A percentile compares a stretch with the other conserved stretches of the same genome.
Conservation (phyloP, 2,329 filamentous ascomycete species). For the Verticillium klebahnii region DNA sequence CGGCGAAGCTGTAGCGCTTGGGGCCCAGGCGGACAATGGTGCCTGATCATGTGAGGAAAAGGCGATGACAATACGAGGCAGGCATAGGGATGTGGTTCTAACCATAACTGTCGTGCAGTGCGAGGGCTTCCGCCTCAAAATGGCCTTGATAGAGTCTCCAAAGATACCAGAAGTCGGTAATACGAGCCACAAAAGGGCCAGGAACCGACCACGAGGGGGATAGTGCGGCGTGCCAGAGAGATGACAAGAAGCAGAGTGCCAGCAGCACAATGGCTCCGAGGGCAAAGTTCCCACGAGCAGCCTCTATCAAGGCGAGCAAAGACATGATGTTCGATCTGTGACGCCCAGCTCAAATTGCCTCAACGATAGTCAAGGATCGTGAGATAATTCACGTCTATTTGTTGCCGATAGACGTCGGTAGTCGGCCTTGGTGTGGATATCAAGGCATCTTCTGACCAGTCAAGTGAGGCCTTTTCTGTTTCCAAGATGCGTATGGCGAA, state of each 20-base stretch:
- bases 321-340: neutral
- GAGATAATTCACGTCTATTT: neutral
- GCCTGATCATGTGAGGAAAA: slow-evolving; percentile 12
- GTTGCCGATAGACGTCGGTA: neutral
- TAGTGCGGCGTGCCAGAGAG: neutral
- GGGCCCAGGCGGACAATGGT: slow-evolving; percentile 40
- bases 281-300: neutral
- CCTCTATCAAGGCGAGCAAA: neutral
- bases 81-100: neutral
- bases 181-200: slow-evolving; percentile 21
- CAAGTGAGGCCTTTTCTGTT: neutral
- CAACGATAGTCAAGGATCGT: neutral
- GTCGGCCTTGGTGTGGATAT: neutral
- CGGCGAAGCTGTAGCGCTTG: slow-evolving; percentile 39
- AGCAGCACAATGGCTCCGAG: neutral
- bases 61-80: no score
- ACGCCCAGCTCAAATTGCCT: neutral
- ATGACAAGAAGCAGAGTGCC: neutral
- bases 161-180: slow-evolving; percentile 23
- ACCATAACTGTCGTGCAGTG: slow-evolving; percentile 25
- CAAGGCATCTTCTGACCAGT: neutral
- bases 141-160: slow-evolving; percentile 16
- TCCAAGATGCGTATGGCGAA: neutral
- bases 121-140: slow-evolving; percentile 20
- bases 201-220: slow-evolving; percentile 18